phyloP scores from a whole-genome alignment of 2,329 filamentous ascomycete genomes.

The Emmonsia crescens region DNA sequence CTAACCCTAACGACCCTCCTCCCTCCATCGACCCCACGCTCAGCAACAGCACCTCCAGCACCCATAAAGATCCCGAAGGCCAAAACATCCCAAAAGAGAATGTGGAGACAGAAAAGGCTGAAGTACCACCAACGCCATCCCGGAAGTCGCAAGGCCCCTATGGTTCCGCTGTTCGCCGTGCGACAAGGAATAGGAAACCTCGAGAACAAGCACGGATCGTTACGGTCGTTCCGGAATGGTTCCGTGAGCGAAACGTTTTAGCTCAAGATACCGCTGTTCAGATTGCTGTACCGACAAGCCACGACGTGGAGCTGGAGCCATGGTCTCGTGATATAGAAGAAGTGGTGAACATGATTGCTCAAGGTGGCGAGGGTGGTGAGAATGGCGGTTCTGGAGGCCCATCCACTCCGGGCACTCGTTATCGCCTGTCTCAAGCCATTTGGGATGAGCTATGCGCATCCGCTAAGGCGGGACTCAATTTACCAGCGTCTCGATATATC shows the following conservation, averaged over 20 bases:
- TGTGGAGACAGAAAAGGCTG: slow-evolving; percentile 1
- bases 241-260: slow-evolving; percentile 26
- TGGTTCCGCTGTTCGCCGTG: slow-evolving; percentile 30
- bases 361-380: slow-evolving; percentile 19
- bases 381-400: slow-evolving; percentile 15
- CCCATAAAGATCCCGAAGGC: not conserved
- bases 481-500: slow-evolving; percentile 29
- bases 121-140: slow-evolving; percentile 12
- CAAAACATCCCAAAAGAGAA: not conserved
- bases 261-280: slow-evolving; percentile 14
- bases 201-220: slow-evolving; percentile 14
- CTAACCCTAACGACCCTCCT: slow-evolving; percentile 21
- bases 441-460: slow-evolving; percentile 42
- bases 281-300: slow-evolving; percentile 9
- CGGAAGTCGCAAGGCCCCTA: slow-evolving; percentile 24
- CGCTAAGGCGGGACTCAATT: slow-evolving; percentile 40
- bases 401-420: slow-evolving; percentile 16
- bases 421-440: slow-evolving; percentile 26
- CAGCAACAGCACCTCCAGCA: slow-evolving; percentile 14
- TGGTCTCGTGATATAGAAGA: slow-evolving; percentile 14
- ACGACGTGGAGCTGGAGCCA: slow-evolving; percentile 21
- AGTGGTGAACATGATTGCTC: slow-evolving; percentile 9
- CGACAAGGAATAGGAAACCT: slow-evolving; percentile 25
- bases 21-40: slow-evolving; percentile 15
- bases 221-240: slow-evolving; percentile 28